phyloP scores from a whole-genome alignment of 1,139 yeast genomes.

The Taiozyma sp. region DNA sequence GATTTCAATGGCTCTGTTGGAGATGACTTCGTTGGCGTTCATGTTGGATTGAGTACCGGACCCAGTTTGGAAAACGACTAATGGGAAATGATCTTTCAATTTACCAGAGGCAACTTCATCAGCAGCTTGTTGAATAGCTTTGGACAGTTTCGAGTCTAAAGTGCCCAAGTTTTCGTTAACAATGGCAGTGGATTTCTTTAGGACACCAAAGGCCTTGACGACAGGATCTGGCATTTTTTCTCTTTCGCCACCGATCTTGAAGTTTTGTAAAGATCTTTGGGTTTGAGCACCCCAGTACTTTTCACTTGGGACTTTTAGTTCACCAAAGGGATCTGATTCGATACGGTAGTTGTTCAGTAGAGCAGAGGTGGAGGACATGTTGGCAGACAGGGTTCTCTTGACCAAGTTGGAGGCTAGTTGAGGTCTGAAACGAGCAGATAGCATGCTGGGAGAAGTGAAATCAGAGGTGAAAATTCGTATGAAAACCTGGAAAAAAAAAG shows the following conservation, averaged over 20 bases:
- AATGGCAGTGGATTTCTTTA: conserved; percentile 92
- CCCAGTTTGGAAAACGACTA: conserved; percentile 98
- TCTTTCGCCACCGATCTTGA: conserved; percentile 90
- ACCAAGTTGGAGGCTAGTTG: conserved; percentile 1
- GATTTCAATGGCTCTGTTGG: conserved; percentile 95
- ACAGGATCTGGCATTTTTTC: conserved; percentile 92
- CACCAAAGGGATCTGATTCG: conserved; percentile 96
- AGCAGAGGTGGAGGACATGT: conserved; percentile 4
- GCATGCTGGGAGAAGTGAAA: background rate
- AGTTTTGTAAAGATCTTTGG: conserved; percentile 87
- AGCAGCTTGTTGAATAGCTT: conserved; percentile 90
- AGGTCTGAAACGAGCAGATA: conserved; percentile 3
- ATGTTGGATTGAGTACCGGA: conserved; percentile 98
- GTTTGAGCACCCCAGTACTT: conserved; percentile 99
- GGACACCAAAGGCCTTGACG: conserved; percentile 85
- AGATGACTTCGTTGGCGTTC: conserved; percentile 98
- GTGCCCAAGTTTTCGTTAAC: conserved; percentile 81
- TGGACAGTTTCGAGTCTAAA: conserved; percentile 77
- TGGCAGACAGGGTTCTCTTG: conserved; percentile 1
- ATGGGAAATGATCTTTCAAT: conserved; percentile 90
- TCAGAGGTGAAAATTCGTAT: too few species aligned
- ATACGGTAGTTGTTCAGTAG: conserved; percentile 42
- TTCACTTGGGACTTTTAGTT: conserved; percentile 79
- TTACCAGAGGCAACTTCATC: conserved; percentile 92
- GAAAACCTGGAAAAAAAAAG: background rate